Conservation (phyloP, 2,329 filamentous ascomycete genomes). For the Xylariaceae sp. region DNA sequence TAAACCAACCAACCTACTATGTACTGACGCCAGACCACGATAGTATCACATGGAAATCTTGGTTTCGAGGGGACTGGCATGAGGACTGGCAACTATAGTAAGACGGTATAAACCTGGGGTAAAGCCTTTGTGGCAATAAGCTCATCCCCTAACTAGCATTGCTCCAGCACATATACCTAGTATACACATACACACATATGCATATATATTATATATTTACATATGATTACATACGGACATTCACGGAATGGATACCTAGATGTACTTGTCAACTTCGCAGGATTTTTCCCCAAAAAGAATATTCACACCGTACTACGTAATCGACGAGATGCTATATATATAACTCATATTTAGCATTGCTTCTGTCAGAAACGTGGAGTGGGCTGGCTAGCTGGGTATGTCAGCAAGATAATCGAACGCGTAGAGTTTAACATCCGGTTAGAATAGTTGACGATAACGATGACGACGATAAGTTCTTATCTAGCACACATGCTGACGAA, state of each 20-base stretch:
- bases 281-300: conserved; percentile 10
- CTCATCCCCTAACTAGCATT: too few relatives aligned
- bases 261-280: conserved; percentile 14
- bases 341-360: not conserved
- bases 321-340: not conserved
- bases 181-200: too few relatives aligned
- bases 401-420: not conserved
- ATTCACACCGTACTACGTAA: not conserved
- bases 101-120: conserved; percentile 32
- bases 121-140: conserved; percentile 25
- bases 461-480: conserved; percentile 11
- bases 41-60: conserved; percentile 8
- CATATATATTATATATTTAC: too few relatives aligned
- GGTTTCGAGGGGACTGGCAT: not conserved
- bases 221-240: too few relatives aligned
- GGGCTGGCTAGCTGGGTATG: not conserved
- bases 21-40: conserved; percentile 7
- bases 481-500: conserved; percentile 19
- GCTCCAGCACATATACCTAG: too few relatives aligned
- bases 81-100: not conserved
- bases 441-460: not conserved
- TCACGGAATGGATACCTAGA: too few relatives aligned
- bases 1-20: conserved; percentile 1
- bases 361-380: not conserved
- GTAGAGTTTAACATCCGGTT: conserved; percentile 4